Evolutionary conservation across 148 eudicot genomes (phyloP).

Genomic region (Cornus kousa): DNA sequence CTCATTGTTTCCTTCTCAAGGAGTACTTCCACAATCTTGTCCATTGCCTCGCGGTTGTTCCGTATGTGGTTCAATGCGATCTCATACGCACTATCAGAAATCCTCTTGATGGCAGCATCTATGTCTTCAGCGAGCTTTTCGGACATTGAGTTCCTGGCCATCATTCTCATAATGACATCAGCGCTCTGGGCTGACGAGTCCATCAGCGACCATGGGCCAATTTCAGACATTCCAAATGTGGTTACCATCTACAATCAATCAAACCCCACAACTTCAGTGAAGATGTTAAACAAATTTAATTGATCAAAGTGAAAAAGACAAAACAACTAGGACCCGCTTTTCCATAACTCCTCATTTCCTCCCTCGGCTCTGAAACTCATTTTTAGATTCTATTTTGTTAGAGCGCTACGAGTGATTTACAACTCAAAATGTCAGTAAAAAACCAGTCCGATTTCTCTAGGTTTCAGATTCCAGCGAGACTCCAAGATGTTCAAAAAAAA

Average conservation of each 20-base stretch:
- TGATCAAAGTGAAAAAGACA: background rate
- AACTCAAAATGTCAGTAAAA: no score
- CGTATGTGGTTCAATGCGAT: conserved; percentile 79
- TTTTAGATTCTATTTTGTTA: no score
- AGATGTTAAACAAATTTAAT: background rate
- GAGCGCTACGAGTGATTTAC: no score
- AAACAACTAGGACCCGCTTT: background rate
- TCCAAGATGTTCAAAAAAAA: no score
- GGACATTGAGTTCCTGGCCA: conserved; percentile 99
- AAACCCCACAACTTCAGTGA: background rate
- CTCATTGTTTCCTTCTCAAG: conserved; percentile 88
- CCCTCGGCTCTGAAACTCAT: no score
- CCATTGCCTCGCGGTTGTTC: conserved; percentile 95
- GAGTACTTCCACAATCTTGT: conserved; percentile 92
- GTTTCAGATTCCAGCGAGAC: no score
- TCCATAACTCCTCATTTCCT: no score
- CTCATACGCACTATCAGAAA: conserved; percentile 81
- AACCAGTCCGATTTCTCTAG: no score
- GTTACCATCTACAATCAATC: conserved; percentile 64
- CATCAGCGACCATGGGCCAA: conserved; percentile 99
- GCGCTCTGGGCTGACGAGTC: conserved; percentile 74
- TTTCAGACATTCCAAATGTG: conserved; percentile 96
- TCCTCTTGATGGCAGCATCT: conserved; percentile 76
- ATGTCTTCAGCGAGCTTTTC: conserved; percentile 96
- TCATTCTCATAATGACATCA: conserved; percentile 98